Evolutionary conservation across 257 asterid species (phyloP).

Genomic region (Jaltomata sinuosa): DNA sequence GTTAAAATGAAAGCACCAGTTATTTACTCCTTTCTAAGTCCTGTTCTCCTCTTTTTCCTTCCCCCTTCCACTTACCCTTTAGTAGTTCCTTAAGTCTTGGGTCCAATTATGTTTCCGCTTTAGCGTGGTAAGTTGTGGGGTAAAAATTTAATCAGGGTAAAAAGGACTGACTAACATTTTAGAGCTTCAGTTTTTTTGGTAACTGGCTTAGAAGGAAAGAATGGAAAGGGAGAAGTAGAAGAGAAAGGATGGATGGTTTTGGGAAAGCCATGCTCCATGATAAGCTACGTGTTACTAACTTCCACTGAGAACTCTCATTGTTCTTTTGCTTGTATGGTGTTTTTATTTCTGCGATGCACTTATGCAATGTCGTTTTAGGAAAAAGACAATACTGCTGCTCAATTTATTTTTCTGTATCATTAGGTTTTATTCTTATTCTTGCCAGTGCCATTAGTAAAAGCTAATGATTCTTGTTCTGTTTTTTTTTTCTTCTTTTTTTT

Average conservation of each 20-base stretch:
- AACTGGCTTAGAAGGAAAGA: background rate
- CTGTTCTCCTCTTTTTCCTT: background rate
- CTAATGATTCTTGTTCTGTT: background rate
- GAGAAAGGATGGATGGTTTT: background rate
- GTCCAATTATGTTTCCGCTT: background rate
- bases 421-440: background rate
- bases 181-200: background rate
- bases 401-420: background rate
- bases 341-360: background rate
- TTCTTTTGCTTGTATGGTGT: background rate
- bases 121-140: background rate
- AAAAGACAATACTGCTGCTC: background rate
- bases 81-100: background rate
- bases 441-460: background rate
- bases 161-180: background rate
- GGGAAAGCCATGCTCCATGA: background rate
- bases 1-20: background rate
- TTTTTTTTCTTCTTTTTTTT: slow-evolving; percentile 6
- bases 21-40: background rate
- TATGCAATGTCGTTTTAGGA: background rate
- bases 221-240: background rate
- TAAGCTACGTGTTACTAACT: background rate
- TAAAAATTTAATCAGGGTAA: background rate
- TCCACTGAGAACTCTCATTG: background rate
- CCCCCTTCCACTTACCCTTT: background rate